A percentile compares a stretch with the other conserved stretches of the same genome.
phyloP scores from a whole-genome alignment of 495 filamentous ascomycete species.

The Articulospora tetracladia region DNA sequence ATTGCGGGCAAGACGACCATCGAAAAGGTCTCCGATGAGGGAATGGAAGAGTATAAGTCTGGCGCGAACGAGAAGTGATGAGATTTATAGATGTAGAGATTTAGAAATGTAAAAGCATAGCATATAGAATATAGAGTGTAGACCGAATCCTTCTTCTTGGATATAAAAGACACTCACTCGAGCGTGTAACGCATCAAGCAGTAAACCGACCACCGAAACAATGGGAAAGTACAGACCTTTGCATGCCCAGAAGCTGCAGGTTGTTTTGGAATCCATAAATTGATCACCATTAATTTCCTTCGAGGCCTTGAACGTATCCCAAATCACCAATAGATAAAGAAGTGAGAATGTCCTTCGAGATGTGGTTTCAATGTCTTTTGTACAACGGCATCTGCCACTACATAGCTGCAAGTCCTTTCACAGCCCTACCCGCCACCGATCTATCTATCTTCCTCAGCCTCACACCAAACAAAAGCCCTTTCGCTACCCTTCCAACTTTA shows the following conservation, averaged over 20 bases:
- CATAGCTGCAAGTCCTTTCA: conserved; percentile 12
- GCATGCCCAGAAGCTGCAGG: too few species aligned
- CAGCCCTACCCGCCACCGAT: conserved; percentile 5
- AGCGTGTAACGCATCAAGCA: too few species aligned
- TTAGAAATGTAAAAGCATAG: not conserved
- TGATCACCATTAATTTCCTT: too few species aligned
- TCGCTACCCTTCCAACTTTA: conserved; percentile 4
- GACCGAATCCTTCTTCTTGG: too few species aligned
- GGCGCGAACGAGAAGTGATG: not conserved
- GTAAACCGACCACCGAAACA: too few species aligned
- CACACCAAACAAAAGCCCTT: conserved; percentile 11
- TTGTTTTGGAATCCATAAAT: too few species aligned
- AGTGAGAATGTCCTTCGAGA: conserved; percentile 7
- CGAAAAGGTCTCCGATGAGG: conserved; percentile 20
- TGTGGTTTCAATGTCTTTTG: conserved; percentile 23
- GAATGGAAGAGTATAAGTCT: not conserved
- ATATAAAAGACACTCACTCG: too few species aligned
- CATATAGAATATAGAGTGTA: too few species aligned
- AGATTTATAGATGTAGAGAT: not conserved
- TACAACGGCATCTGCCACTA: conserved; percentile 25
- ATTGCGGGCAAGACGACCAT: conserved; percentile 47
- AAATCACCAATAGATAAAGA: not conserved
- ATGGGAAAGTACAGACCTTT: too few species aligned
- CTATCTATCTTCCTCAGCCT: not conserved
- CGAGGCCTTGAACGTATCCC: not conserved